Base-by-base conservation (phyloP, 306 rosid species). In the Lupinus albus region DNA sequence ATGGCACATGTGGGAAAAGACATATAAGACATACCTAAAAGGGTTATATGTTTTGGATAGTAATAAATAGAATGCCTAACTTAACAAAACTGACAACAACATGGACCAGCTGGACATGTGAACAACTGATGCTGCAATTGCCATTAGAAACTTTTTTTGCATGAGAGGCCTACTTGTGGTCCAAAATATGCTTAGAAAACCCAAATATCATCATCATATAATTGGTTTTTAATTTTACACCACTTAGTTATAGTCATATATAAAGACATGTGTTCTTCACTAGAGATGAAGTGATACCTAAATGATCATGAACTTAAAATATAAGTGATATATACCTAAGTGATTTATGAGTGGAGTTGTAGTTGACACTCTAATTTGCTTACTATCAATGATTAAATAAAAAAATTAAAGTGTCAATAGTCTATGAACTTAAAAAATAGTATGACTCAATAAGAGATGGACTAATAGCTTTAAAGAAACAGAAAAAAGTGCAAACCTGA, bases 401-500 rank as follows among this genome's bases (percentile, higher is more conserved):
- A 33, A 0, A 33, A 33, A 33, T 33, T 33, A 8, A 6, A 33
- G 38, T 33, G 38, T 33, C 8, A 33, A 33, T 33, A 32, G 6
- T 8, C 38, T 33, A 60, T 61, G 32, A 51, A 63, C 48, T 11
- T 21, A 13, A 9, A 48, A 8, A 8, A 30, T 41, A 14, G 28
- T 13, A 20, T 36, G 11, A 11, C 5, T 50, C 1, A 36, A 64
- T 21, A 21, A 21, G n/a, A 33, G 20, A 54, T n/a, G 30, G 36
- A 36, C 2, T 32, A 55, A 55, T 5, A 6, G 20, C 21, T 42
- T 20, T 5, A 6, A 25, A 45, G 51, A 38, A 25, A 38, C 2
- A 44, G 2, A 61, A 16, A 4, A 53, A 53, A 50, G 54, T 11
- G 32, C 49, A 55, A 32, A 91, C 98, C 96, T 92, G 98, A 4